phyloP scores from a whole-genome alignment of 169 alveolate species.

The Plasmodium vinckei region DNA sequence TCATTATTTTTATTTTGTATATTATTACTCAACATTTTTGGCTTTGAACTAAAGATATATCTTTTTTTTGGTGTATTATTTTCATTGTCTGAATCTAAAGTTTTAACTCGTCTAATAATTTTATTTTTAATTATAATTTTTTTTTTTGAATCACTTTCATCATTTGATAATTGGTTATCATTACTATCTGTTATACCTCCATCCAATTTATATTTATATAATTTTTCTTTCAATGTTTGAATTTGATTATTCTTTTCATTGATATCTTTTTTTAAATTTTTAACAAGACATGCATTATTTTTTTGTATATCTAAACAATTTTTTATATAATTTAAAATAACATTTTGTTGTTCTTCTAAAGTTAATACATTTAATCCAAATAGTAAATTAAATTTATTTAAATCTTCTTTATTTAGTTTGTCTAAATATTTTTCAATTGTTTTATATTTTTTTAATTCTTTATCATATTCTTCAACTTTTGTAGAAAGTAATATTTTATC shows the following conservation, averaged over 20 bases:
- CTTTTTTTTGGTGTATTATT: not conserved
- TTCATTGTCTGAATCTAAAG: slow-evolving; percentile 24
- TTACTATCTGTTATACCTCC: slow-evolving; percentile 22
- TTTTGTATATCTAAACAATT: slow-evolving; percentile 14
- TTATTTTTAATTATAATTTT: slow-evolving; percentile 59
- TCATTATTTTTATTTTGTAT: slow-evolving; percentile 13
- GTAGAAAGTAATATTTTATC: slow-evolving; percentile 55
- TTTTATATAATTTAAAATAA: slow-evolving; percentile 46
- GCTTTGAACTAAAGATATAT: not conserved
- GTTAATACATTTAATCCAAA: slow-evolving; percentile 59
- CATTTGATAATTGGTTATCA: slow-evolving; percentile 20
- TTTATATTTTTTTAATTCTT: slow-evolving; percentile 67
- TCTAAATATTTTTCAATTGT: slow-evolving; percentile 44
- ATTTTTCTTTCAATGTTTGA: slow-evolving; percentile 42
- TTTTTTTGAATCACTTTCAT: slow-evolving; percentile 4
- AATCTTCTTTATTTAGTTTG: slow-evolving; percentile 63
- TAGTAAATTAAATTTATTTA: slow-evolving; percentile 37
- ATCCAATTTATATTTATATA: slow-evolving; percentile 34
- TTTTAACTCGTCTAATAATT: slow-evolving; percentile 39
- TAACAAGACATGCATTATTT: slow-evolving; percentile 22
- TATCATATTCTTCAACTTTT: slow-evolving; percentile 72
- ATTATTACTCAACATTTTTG: slow-evolving; percentile 14
- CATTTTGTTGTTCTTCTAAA: slow-evolving; percentile 60
- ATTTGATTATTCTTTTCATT: slow-evolving; percentile 35
- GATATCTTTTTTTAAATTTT: slow-evolving; percentile 30